Evolutionary conservation across 2,329 filamentous ascomycete genomes (phyloP).

Genomic region (Venturia carpophila): DNA sequence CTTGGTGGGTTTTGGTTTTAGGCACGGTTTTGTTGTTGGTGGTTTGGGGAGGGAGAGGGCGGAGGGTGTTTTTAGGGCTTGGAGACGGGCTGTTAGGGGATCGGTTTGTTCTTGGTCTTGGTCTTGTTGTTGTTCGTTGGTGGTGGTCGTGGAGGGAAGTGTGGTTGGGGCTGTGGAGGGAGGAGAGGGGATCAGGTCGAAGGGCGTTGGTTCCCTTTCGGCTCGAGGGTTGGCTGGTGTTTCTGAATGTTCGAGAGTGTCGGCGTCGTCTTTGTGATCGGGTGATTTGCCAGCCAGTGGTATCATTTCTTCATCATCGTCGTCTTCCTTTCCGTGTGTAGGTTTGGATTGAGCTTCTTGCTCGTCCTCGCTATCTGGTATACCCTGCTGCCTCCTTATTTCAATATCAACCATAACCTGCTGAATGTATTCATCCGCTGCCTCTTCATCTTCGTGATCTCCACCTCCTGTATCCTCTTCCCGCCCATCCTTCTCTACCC

Average conservation of each 20-base stretch:
- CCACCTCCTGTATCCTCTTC: slow-evolving; percentile 16
- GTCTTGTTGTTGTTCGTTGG: background rate
- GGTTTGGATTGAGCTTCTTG: slow-evolving; percentile 20
- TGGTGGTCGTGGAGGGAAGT: no score
- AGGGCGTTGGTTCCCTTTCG: background rate
- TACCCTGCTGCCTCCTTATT: slow-evolving; percentile 31
- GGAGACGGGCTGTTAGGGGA: slow-evolving; percentile 39
- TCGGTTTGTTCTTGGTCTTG: slow-evolving; percentile 32
- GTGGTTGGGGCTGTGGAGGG: slow-evolving; percentile 13
- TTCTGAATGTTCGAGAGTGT: no score
- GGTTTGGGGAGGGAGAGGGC: slow-evolving; percentile 35
- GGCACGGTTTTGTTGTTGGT: slow-evolving; percentile 30
- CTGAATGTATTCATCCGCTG: slow-evolving; percentile 41
- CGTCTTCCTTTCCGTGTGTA: background rate
- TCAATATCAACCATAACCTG: slow-evolving; percentile 40
- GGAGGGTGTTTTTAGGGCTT: slow-evolving; percentile 28
- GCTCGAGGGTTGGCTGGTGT: background rate
- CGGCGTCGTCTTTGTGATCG: slow-evolving; percentile 10
- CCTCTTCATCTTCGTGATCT: slow-evolving; percentile 30
- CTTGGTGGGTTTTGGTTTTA: slow-evolving; percentile 24
- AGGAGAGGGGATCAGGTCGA: slow-evolving; percentile 13
- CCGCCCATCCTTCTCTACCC: slow-evolving; percentile 21
- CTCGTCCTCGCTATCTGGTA: slow-evolving; percentile 19
- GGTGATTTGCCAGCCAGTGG: background rate
- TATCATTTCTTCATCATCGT: slow-evolving; percentile 20